A percentile compares a stretch with the other conserved stretches of the same genome.
Conservation (phyloP, 306 rosid species). For the Echinosophora koreensis region DNA sequence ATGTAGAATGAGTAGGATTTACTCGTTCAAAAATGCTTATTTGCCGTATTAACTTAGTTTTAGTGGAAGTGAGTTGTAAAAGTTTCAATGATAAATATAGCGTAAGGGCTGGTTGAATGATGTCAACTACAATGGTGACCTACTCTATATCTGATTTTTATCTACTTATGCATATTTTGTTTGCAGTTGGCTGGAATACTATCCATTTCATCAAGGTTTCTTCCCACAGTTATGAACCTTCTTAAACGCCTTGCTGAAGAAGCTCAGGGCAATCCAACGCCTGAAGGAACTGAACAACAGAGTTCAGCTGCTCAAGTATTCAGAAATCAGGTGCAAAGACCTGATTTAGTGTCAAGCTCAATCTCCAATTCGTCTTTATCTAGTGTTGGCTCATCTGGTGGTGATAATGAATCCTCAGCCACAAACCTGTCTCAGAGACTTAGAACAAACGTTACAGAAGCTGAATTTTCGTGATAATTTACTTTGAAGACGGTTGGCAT, state of each 20-base stretch:
- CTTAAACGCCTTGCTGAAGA: conserved; percentile 79
- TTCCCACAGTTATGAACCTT: conserved; percentile 86
- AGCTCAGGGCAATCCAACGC: conserved; percentile 63
- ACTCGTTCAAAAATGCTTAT: no score
- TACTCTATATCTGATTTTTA: conserved; percentile 30
- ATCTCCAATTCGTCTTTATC: conserved; percentile 58
- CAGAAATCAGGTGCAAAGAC: conserved; percentile 58
- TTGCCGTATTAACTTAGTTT: conserved; percentile 28
- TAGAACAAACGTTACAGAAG: conserved; percentile 54
- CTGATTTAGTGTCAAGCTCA: conserved; percentile 53
- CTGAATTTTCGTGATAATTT: conserved; percentile 53
- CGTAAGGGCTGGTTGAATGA: conserved; percentile 19
- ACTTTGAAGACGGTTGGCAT: conserved; percentile 6
- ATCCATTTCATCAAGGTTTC: conserved; percentile 69
- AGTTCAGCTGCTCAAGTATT: conserved; percentile 51
- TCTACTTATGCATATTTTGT: conserved; percentile 38
- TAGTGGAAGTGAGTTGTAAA: conserved; percentile 5
- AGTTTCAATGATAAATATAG: neutral
- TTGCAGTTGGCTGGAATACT: conserved; percentile 80
- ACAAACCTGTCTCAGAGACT: conserved; percentile 65
- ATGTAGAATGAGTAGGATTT: no score
- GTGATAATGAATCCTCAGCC: conserved; percentile 56
- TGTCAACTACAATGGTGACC: conserved; percentile 25
- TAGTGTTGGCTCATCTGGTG: conserved; percentile 57
- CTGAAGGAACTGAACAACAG: conserved; percentile 52